Evolutionary conservation across 805 yeast species (phyloP).

Genomic region (Saccharomycopsis lassenensis): DNA sequence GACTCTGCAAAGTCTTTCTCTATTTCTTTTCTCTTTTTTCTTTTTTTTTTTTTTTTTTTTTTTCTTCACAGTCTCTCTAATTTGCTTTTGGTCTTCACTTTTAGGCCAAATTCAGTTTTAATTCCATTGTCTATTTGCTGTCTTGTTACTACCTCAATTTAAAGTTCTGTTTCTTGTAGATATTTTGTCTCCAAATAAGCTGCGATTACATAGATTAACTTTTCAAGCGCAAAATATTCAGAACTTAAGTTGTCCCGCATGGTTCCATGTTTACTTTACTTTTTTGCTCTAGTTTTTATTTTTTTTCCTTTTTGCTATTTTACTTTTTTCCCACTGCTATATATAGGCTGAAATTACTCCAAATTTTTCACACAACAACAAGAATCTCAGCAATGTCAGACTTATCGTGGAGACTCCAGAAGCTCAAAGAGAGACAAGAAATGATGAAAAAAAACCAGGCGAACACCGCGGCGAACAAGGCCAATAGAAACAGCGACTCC

Average conservation of each 20-base stretch:
- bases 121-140: too few species aligned
- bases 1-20: neutral
- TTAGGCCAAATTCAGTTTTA: neutral
- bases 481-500: constrained; percentile 5
- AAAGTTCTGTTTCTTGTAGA: neutral
- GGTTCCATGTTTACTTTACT: neutral
- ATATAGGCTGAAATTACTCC: too few species aligned
- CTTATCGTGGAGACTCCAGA: constrained; percentile 16
- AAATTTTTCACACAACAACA: too few species aligned
- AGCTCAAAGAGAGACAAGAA: constrained; percentile 13
- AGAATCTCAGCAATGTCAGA: constrained; percentile 7
- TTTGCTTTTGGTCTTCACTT: neutral
- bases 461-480: neutral
- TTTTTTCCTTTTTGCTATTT: neutral
- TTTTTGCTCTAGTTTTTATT: neutral
- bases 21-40: neutral
- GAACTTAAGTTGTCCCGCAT: neutral
- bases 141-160: neutral
- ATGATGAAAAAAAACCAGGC: constrained; percentile 1
- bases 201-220: neutral
- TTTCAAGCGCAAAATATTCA: neutral
- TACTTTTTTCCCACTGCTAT: too few species aligned
- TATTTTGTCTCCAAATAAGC: neutral
- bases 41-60: neutral
- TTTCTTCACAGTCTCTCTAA: neutral